Percentiles rank a stretch among this genome's conserved stretches.
These are phyloP conservation scores for Pythium chondricola DNA, from an alignment of 352 stramenopile species.

Conservation along the genomic window DNA sequence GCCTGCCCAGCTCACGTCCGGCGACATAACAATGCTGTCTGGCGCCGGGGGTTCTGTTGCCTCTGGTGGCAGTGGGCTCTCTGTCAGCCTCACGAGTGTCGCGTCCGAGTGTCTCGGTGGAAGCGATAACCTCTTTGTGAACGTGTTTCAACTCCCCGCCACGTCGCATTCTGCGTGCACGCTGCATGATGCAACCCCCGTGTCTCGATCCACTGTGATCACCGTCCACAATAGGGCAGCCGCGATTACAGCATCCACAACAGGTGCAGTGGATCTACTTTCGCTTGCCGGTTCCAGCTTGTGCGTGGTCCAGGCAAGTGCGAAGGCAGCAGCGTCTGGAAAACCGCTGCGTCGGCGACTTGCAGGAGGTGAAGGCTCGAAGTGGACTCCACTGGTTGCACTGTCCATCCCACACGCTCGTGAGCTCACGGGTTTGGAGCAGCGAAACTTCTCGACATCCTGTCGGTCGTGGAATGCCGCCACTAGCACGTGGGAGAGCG, in stretches of 20 bases:
- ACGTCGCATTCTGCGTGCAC: slow-evolving; percentile 36
- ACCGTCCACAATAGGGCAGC: slow-evolving; percentile 36
- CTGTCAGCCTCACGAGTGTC: slow-evolving; percentile 36
- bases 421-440: slow-evolving; percentile 32
- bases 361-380: not conserved
- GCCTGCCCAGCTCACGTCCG: slow-evolving; percentile 20
- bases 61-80: slow-evolving; percentile 12
- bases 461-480: slow-evolving; percentile 50
- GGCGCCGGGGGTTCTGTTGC: slow-evolving; percentile 23
- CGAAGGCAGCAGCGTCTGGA: slow-evolving; percentile 11
- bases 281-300: slow-evolving; percentile 26
- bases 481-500: slow-evolving; percentile 26
- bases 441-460: slow-evolving; percentile 52
- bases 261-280: slow-evolving; percentile 20
- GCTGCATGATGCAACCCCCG: slow-evolving; percentile 28
- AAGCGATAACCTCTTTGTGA: slow-evolving; percentile 38
- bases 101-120: slow-evolving; percentile 32
- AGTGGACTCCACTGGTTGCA: slow-evolving; percentile 35
- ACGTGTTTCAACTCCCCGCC: slow-evolving; percentile 30
- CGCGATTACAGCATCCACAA: slow-evolving; percentile 13
- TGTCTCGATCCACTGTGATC: slow-evolving; percentile 41
- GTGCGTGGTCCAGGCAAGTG: slow-evolving; percentile 24
- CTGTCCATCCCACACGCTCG: slow-evolving; percentile 46
- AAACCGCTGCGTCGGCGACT: slow-evolving; percentile 8
- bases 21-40: slow-evolving; percentile 29